Evolutionary conservation across 2,329 filamentous ascomycete species (phyloP), one percentile per base, ranked within the genome.

Genomic region (Apiospora pterosperma): DNA sequence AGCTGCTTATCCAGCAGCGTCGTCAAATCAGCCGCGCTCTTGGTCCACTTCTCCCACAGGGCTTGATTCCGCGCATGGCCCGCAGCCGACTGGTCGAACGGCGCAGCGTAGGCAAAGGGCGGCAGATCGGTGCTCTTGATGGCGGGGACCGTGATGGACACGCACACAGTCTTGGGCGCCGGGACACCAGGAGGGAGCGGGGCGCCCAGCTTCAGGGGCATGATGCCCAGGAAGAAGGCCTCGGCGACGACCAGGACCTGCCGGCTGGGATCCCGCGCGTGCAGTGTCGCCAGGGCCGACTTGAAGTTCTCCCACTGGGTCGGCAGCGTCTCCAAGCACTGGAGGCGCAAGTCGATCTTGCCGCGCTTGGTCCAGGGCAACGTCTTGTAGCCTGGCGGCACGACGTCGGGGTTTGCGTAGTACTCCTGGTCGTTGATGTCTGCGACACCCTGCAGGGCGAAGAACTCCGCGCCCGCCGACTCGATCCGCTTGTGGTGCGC

Each of bases 71-170:
- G 69, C 16, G 62, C 67, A 0, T 71, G 69, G 1, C 74, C 75
- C 4, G 64, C 68, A 3, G 70, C 44, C 2, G 75, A 70, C 14
- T 70, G 66, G 39, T 76, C 76, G 65, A 74, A 78, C 0, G 73
- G 69, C 25, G 72, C 66, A 1, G 72, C 70, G 52, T 71, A 73
- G 12, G 72, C 75, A 62, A 75, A 73, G 0, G 78, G 77, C 4
- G 77, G 75, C 31, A 79, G 63, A 61, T 78, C 76, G 10, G 67
- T 62, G 64, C 76, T 77, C 23, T 73, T 70, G 31, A 80, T 75
- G 6, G 73, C 72, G 0, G 78, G 78, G 2, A 75, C 69, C 8
- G 76, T 79, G n/a, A 80, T 75, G 28, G 75, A 78, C 0, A 80
- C 63, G 65, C 76, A 76, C 14, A 77, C 44, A 2, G 74, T 72